Base-by-base conservation (phyloP, 805 yeast genomes). In the Nakazawaea ishiwadae region DNA sequence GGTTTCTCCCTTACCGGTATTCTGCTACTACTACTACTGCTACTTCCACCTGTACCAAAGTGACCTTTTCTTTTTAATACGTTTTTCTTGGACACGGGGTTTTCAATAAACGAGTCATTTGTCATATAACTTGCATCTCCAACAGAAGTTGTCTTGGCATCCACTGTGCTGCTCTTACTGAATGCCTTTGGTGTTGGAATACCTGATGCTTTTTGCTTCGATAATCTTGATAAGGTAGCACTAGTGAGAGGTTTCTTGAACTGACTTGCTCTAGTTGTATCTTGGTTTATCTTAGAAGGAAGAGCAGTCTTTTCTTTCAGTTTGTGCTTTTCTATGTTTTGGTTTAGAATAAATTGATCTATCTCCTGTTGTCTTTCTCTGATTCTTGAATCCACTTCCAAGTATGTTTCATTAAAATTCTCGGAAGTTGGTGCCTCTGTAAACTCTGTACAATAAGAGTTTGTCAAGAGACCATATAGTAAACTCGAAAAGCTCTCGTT, bases 381-480 rank as follows among this genome's bases (percentile, higher is more conserved):
- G 5, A 42, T 42, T 31, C 35, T 29, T n/a, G 42, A 8, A 10
- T 37, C 34, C 32, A 37, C 29, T 9, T 42, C 35, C 14, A 20
- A 9, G 20, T 37, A 33, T 5, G 35, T 28, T 5, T 18, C 35
- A 17, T 18, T 10, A 17, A 42, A 37, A 35, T 42, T 23, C 15
- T 38, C 38, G 11, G 31, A 26, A 9, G 30, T 31, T 15, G 46
- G 46, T 6, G 44, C 44, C 18, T 44, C 46, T 12, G 35, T 10
- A 47, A 67, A 67, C 48, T 66, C 70, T 24, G 63, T 63, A 52
- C 73, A 68, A 66, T 70, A 69, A 66, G 67, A 63, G 23, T 71
- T 66, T 42, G 68, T 65, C 28, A 66, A 58, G 38, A 69, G 48
- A n/a, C 75, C 75, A 44, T 67, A 68, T 46, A 68, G 53, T 32